phyloP scores from a whole-genome alignment of 176 grass and related monocot species.

The Zizania latifolia region DNA sequence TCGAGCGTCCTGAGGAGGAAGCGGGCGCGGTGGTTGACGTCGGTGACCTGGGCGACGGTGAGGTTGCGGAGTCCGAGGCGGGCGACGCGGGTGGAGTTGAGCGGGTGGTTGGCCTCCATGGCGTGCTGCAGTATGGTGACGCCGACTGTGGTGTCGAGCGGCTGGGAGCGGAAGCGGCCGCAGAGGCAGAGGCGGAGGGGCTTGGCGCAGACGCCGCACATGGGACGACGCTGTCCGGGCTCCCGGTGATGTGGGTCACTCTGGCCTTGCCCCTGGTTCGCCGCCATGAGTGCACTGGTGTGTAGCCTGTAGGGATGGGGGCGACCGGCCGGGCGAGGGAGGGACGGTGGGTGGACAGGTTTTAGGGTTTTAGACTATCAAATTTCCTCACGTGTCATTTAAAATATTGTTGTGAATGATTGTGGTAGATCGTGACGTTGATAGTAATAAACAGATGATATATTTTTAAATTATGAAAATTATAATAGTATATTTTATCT shows the following conservation, averaged over 20 bases:
- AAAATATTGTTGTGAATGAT: too few relatives aligned
- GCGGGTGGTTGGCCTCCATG: constrained; percentile 68
- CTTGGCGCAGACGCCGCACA: constrained; percentile 64
- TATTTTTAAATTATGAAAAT: too few relatives aligned
- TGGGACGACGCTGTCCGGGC: constrained; percentile 40
- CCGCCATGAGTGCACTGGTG: constrained; percentile 26
- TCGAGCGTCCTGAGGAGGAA: constrained; percentile 55
- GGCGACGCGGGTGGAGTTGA: constrained; percentile 79
- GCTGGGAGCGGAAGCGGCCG: constrained; percentile 54
- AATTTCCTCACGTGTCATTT: too few relatives aligned
- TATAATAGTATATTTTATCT: too few relatives aligned
- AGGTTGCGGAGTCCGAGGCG: constrained; percentile 75
- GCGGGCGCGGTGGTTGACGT: constrained; percentile 63
- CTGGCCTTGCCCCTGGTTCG: constrained; percentile 18
- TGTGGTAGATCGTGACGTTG: too few relatives aligned
- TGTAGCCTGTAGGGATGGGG: too few relatives aligned
- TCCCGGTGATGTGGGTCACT: neutral
- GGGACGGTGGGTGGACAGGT: too few relatives aligned
- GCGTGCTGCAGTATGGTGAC: constrained; percentile 83
- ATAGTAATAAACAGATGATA: too few relatives aligned
- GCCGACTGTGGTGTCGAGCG: constrained; percentile 55
- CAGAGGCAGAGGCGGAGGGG: constrained; percentile 71
- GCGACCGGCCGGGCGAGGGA: neutral
- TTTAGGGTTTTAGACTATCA: too few relatives aligned
- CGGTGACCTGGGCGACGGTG: constrained; percentile 42